These are phyloP conservation scores for Penicillium chermesinum DNA, from an alignment of 495 filamentous ascomycete genomes.

Conservation along the genomic window DNA sequence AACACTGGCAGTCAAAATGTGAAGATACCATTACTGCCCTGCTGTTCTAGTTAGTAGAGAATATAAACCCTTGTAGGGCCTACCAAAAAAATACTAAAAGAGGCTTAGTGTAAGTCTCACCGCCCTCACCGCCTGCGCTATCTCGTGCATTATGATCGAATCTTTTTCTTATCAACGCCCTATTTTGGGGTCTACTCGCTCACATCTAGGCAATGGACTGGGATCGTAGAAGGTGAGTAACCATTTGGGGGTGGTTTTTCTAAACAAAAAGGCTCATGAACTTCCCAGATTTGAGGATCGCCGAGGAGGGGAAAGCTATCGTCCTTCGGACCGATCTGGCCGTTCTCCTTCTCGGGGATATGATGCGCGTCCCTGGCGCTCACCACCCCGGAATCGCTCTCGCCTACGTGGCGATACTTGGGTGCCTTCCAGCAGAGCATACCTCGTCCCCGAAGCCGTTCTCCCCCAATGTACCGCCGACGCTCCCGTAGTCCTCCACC, in stretches of 20 bases:
- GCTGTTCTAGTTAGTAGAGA: background rate
- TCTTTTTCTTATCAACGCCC: background rate
- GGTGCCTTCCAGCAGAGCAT: constrained; percentile 35
- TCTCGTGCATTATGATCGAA: background rate
- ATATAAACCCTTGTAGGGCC: background rate
- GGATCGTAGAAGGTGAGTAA: constrained; percentile 46
- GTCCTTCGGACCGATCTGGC: constrained; percentile 37
- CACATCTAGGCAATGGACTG: constrained; percentile 41
- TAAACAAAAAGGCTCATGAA: constrained; percentile 4
- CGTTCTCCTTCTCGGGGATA: constrained; percentile 37
- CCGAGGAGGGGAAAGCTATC: constrained; percentile 52
- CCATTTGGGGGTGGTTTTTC: background rate
- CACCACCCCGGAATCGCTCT: constrained; percentile 37
- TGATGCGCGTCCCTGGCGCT: constrained; percentile 34
- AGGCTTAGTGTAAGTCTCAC: background rate
- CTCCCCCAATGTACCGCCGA: constrained; percentile 36
- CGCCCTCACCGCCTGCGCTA: background rate
- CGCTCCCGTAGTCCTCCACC: constrained; percentile 45
- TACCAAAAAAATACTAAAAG: background rate
- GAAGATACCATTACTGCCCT: background rate
- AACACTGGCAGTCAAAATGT: too few species aligned
- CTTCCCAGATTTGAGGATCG: constrained; percentile 49
- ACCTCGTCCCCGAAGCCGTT: constrained; percentile 41
- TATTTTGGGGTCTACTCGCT: background rate
- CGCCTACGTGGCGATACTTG: constrained; percentile 46